phyloP scores from a whole-genome alignment of 2,329 filamentous ascomycete genomes.

The Ophiocordyceps camponoti-saundersi region DNA sequence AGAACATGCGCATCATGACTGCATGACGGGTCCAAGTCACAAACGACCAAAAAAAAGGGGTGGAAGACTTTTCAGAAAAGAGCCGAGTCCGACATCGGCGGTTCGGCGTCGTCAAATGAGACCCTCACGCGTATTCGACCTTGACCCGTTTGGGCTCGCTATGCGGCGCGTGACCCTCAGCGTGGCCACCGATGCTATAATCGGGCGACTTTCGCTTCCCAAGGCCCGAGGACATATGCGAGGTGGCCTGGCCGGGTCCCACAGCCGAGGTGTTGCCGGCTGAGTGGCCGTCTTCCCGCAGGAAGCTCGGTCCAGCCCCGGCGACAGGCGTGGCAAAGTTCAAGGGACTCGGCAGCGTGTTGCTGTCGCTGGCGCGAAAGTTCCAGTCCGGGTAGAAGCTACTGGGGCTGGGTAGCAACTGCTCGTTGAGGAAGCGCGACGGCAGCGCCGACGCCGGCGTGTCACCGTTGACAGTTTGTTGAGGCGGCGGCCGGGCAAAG shows the following conservation, averaged over 20 bases:
- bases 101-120: not conserved
- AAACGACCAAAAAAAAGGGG: not conserved
- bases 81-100: not conserved
- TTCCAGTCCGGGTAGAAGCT: conserved; percentile 90
- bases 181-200: conserved; percentile 19
- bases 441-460: conserved; percentile 89
- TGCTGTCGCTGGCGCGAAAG: conserved; percentile 54
- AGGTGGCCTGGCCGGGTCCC: not conserved
- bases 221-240: conserved; percentile 5
- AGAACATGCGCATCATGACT: not conserved
- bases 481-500: conserved; percentile 74
- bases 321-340: conserved; percentile 76
- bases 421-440: conserved; percentile 75
- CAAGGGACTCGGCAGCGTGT: conserved; percentile 79
- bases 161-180: conserved; percentile 22
- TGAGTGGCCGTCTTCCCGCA: conserved; percentile 33
- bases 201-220: conserved; percentile 43
- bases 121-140: conserved; percentile 22
- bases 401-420: conserved; percentile 77
- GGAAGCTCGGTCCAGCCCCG: conserved; percentile 43
- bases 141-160: conserved; percentile 36
- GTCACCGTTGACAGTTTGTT: conserved; percentile 37
- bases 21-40: not conserved
- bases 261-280: conserved; percentile 1
- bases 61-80: not conserved